Percentiles rank a stretch among this genome's conserved stretches.
Evolutionary conservation across 768 basidiomycete species (phyloP).

Genomic region (Podaxis mareebaensis): DNA sequence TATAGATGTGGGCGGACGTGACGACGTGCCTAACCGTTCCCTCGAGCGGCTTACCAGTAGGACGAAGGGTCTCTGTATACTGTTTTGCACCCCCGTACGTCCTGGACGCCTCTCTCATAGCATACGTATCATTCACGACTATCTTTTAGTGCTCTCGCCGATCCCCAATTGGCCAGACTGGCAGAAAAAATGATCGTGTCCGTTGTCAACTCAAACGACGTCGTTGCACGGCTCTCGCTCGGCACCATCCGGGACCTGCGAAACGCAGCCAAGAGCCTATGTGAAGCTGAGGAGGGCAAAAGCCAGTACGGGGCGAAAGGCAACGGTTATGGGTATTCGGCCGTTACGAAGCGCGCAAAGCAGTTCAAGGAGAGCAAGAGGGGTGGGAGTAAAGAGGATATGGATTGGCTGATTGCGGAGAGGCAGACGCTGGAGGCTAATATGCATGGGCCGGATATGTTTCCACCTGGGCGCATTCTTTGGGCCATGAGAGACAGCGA

Average conservation of each 20-base stretch:
- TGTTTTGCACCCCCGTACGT: constrained; percentile 81
- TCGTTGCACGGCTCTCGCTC: constrained; percentile 76
- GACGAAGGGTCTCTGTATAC: constrained; percentile 69
- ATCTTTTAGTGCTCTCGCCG: constrained; percentile 55
- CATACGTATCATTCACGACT: background rate
- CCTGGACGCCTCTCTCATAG: background rate
- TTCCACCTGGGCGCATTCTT: constrained; percentile 74
- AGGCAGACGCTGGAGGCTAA: constrained; percentile 86
- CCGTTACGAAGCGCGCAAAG: constrained; percentile 49
- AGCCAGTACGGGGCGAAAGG: background rate
- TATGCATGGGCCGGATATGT: constrained; percentile 73
- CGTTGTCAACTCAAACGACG: constrained; percentile 81
- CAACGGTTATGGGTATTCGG: constrained; percentile 51
- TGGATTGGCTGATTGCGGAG: constrained; percentile 70
- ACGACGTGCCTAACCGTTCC: constrained; percentile 67
- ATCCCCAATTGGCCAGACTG: constrained; percentile 58
- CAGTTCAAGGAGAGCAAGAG: constrained; percentile 55
- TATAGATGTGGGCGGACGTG: constrained; percentile 87
- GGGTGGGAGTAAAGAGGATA: constrained; percentile 49
- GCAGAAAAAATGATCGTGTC: constrained; percentile 68
- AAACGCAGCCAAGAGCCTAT: constrained; percentile 78
- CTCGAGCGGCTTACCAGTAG: constrained; percentile 69
- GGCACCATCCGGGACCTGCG: constrained; percentile 77
- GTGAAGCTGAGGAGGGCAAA: constrained; percentile 56
- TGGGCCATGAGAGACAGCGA: constrained; percentile 80